Conservation (phyloP, 2,329 filamentous ascomycete species). For the Botrytis deweyae region DNA sequence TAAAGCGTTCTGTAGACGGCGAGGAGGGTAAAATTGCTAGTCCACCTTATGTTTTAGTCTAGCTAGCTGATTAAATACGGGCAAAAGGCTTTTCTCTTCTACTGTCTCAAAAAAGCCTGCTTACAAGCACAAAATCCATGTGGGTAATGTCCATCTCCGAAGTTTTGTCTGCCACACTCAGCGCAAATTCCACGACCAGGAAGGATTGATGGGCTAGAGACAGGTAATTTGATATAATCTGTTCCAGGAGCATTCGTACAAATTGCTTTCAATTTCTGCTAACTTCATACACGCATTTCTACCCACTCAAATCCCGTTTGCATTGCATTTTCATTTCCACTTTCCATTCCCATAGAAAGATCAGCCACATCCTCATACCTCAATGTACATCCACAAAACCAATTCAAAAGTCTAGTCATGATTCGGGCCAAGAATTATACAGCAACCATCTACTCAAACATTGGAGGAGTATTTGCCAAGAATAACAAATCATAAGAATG, state of each 20-base stretch:
- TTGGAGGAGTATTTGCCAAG: not conserved
- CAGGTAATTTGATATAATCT: no score
- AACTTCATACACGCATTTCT: constrained; percentile 40
- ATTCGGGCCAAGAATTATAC: constrained; percentile 36
- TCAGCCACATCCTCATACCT: constrained; percentile 45
- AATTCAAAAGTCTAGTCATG: constrained; percentile 32
- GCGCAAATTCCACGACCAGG: not conserved
- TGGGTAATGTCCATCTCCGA: not conserved
- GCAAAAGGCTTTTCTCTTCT: not conserved
- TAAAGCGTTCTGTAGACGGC: not conserved
- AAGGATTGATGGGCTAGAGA: not conserved
- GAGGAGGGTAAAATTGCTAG: not conserved
- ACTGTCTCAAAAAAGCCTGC: not conserved
- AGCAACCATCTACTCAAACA: constrained; percentile 26
- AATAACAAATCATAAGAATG: not conserved
- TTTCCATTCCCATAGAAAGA: constrained; percentile 43
- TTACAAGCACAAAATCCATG: not conserved
- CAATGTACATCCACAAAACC: constrained; percentile 38
- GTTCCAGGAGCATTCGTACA: not conserved
- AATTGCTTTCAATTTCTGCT: not conserved
- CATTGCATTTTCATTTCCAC: constrained; percentile 35
- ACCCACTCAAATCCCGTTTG: constrained; percentile 30
- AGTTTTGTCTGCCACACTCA: not conserved
- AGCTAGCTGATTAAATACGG: not conserved
- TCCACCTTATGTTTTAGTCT: not conserved